phyloP scores from a whole-genome alignment of 148 eudicot genomes.

The Fagopyrum homotropicum region DNA sequence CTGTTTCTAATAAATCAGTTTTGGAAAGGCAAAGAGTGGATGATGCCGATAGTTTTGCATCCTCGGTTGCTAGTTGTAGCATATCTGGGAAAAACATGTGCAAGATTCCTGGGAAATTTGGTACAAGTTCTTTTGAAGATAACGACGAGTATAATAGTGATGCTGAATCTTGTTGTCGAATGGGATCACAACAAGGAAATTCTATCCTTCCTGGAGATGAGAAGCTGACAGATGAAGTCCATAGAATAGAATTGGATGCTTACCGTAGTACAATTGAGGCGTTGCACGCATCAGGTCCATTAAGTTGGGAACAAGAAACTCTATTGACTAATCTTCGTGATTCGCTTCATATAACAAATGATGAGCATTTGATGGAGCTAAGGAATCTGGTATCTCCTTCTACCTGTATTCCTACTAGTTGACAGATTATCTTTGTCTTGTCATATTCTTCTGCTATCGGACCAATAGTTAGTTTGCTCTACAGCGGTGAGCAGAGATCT shows the following conservation, averaged over 20 bases:
- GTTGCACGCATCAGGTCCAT: constrained; percentile 75
- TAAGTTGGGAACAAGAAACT: constrained; percentile 87
- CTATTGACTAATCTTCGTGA: constrained; percentile 78
- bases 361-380: constrained; percentile 82
- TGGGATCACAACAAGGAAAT: constrained; percentile 35
- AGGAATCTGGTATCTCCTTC: constrained; percentile 54
- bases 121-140: constrained; percentile 14
- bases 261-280: constrained; percentile 70
- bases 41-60: constrained; percentile 39
- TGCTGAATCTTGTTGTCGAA: constrained; percentile 55
- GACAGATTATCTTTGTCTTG: constrained; percentile 19
- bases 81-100: constrained; percentile 28
- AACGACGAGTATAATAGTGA: constrained; percentile 47
- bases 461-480: constrained; percentile 14
- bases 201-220: constrained; percentile 26
- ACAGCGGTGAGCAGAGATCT: constrained; percentile 9
- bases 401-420: constrained; percentile 42
- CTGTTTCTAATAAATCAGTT: constrained; percentile 28
- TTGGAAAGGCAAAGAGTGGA: constrained; percentile 33
- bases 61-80: constrained; percentile 81
- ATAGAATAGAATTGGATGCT: constrained; percentile 81
- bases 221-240: constrained; percentile 47
- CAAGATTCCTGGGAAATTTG: constrained; percentile 20
- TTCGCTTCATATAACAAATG: constrained; percentile 74
- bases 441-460: constrained; percentile 19